phyloP scores from a whole-genome alignment of 108 stramenopile species.

The Fistulifera pelliculosa region DNA sequence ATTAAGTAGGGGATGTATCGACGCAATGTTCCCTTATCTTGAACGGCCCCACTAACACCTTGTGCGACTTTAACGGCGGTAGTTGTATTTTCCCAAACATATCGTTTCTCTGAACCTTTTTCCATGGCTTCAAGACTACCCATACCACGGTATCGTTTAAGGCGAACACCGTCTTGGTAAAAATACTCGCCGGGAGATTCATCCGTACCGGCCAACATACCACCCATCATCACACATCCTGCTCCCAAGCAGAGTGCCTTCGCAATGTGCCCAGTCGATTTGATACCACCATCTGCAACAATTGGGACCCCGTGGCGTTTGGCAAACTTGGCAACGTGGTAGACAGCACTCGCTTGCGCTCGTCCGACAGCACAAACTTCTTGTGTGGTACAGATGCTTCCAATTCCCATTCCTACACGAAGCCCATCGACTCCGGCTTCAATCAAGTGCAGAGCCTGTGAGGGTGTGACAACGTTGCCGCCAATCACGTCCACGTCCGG shows the following conservation, averaged over 20 bases:
- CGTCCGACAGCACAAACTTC: constrained; percentile 99
- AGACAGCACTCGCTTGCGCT: constrained; percentile 98
- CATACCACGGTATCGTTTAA: constrained; percentile 99
- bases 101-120: constrained; percentile 96
- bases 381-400: constrained; percentile 99
- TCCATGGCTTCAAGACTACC: constrained; percentile 99
- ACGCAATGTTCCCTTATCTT: constrained; percentile 95
- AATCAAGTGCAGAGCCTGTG: constrained; percentile 95
- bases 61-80: constrained; percentile 97
- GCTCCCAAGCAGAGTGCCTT: constrained; percentile 99
- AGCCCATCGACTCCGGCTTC: constrained; percentile 99
- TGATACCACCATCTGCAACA: constrained; percentile 98
- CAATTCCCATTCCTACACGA: constrained; percentile 99
- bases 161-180: constrained; percentile 98
- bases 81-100: constrained; percentile 87
- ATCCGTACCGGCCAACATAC: constrained; percentile 99
- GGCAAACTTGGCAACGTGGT: constrained; percentile 94
- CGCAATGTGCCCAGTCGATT: constrained; percentile 95
- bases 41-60: constrained; percentile 98
- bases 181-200: constrained; percentile 99
- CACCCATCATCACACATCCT: constrained; percentile 99
- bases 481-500: constrained; percentile 95
- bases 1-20: constrained; percentile 97
- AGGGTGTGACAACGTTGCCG: constrained; percentile 97
- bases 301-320: constrained; percentile 92